Percentiles rank a stretch among this genome's conserved stretches.
Conservation (phyloP, 2,329 filamentous ascomycete genomes). For the Fusarium sp. region DNA sequence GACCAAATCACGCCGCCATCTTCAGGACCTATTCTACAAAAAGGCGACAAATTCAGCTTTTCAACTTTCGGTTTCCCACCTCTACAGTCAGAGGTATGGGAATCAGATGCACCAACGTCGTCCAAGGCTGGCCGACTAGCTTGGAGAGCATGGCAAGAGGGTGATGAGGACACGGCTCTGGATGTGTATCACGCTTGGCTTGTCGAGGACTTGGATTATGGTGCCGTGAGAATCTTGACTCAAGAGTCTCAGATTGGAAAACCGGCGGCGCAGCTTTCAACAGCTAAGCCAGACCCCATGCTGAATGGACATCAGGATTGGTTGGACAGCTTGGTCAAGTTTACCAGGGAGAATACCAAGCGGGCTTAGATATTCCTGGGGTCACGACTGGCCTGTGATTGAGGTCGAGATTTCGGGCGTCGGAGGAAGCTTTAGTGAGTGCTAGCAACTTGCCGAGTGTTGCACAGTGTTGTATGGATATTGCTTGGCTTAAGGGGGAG, state of each 20-base stretch:
- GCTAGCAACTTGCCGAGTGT: background rate
- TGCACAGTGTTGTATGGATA: background rate
- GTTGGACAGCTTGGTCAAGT: constrained; percentile 42
- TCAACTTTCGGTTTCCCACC: constrained; percentile 44
- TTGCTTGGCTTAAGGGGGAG: background rate
- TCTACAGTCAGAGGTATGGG: constrained; percentile 14
- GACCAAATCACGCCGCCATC: constrained; percentile 40
- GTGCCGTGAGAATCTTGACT: constrained; percentile 44
- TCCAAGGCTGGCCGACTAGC: constrained; percentile 38
- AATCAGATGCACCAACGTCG: constrained; percentile 35
- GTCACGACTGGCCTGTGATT: background rate
- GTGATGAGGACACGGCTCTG: constrained; percentile 22
- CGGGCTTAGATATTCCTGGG: background rate
- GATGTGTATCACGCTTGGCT: constrained; percentile 47
- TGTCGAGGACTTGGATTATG: constrained; percentile 45
- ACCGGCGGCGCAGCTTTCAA: constrained; percentile 34
- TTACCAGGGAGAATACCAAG: constrained; percentile 5
- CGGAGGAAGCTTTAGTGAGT: background rate
- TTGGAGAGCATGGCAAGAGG: constrained; percentile 40
- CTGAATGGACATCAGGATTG: constrained; percentile 47
- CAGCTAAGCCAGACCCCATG: constrained; percentile 42
- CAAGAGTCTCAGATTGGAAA: constrained; percentile 48
- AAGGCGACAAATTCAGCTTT: constrained; percentile 44
- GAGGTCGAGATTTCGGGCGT: background rate
- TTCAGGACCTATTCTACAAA: constrained; percentile 39